Evolutionary conservation across 108 stramenopile species (phyloP).

Genomic region (Cylindrotheca fusiformis): DNA sequence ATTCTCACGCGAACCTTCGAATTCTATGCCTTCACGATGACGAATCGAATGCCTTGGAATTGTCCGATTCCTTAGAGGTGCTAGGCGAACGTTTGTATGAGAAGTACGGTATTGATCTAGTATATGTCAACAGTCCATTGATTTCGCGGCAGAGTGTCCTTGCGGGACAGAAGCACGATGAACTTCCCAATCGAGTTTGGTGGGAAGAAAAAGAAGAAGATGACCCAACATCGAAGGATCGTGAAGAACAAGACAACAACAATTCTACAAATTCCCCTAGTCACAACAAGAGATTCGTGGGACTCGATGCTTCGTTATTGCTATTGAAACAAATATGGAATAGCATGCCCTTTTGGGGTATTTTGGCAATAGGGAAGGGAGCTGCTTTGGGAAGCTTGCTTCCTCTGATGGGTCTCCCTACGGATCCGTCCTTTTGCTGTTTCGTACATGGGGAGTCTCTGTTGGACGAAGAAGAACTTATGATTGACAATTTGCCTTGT

Average conservation of each 20-base stretch:
- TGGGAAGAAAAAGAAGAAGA: constrained; percentile 16
- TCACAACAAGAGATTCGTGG: constrained; percentile 14
- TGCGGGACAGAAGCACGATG: constrained; percentile 12
- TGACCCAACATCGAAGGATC: not conserved
- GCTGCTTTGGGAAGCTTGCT: constrained; percentile 65
- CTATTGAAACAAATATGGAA: constrained; percentile 78
- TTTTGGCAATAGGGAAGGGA: constrained; percentile 77
- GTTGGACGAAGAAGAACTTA: constrained; percentile 30
- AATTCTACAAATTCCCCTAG: constrained; percentile 1
- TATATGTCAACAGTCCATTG: constrained; percentile 73
- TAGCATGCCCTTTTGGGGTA: constrained; percentile 67
- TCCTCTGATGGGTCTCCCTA: constrained; percentile 38
- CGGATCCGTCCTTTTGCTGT: constrained; percentile 28
- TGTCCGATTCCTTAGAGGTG: constrained; percentile 37
- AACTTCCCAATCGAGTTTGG: constrained; percentile 22
- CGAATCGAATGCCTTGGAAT: constrained; percentile 49
- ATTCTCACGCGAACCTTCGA: too few relatives aligned
- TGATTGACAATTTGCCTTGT: constrained; percentile 32
- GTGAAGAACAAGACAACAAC: constrained; percentile 9
- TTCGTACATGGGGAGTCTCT: constrained; percentile 36
- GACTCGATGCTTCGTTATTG: constrained; percentile 74
- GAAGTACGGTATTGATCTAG: constrained; percentile 78
- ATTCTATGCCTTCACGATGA: constrained; percentile 81
- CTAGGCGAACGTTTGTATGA: constrained; percentile 67
- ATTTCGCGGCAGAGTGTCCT: constrained; percentile 16